Base-by-base conservation (phyloP, 2,329 filamentous ascomycete genomes). In the Neopestalotiopsis sp. region DNA sequence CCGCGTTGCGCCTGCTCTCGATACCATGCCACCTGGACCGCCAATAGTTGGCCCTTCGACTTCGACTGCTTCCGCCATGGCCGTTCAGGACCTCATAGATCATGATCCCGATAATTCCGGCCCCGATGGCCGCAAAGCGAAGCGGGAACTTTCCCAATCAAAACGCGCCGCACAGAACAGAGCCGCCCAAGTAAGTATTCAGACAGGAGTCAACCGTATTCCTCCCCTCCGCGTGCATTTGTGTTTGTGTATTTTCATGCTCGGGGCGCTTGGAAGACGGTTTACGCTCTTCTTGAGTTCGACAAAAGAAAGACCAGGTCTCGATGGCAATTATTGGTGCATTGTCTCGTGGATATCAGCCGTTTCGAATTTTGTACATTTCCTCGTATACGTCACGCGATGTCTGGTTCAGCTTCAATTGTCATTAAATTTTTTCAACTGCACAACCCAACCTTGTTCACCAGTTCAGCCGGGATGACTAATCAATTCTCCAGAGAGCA, bases 91-190 rank as follows among this genome's bases (percentile, higher is more conserved):
- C 45, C 73, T 79, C 56, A 70, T 78, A 70, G 74, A 73, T 30
- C 76, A 77, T 49, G 73, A 78, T n/a, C 78, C 76, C 28, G 81
- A 83, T 34, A 75, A 79, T 14, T 72, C 73, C 4, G 73, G 73
- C 7, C 70, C 83, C 73, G 82, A 92, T 71, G 88, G 90, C 71
- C 87, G 91, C 65, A 95, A 96, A 81, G 91, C 91, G 13, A 97
- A 97, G 81, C 89, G 96, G 67, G 95, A 98, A 82, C 84, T 99
- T 70, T 98, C 95, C 32, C 96, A 95, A 59, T 97, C 94, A 49
- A 99, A 98, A 84, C 92, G 96, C 73, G 96, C 96, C 34, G 96
- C 96, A 10, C 96, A 99, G 79, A 99, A 99, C 78, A 88, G 96
- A 79, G 96, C 95, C 75, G 96, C 96, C 67, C 96, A 99, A 90